phyloP scores from a whole-genome alignment of 2,329 filamentous ascomycete genomes.

The Ascochyta rabiei region DNA sequence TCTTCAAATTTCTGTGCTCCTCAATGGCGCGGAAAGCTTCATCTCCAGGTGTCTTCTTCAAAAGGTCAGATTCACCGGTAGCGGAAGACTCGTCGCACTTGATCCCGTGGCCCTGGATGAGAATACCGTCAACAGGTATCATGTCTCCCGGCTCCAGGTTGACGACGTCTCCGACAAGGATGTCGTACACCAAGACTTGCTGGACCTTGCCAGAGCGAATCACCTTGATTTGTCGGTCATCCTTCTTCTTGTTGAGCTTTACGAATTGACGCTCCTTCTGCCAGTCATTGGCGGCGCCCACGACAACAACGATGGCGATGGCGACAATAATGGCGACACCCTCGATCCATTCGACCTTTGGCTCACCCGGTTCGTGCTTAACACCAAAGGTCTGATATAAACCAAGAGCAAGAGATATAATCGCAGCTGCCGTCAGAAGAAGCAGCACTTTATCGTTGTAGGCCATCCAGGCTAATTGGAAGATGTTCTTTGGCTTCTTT shows the following conservation, averaged over 20 bases:
- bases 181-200: constrained; percentile 68
- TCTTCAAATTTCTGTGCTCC: constrained; percentile 65
- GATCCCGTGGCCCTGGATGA: constrained; percentile 69
- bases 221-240: constrained; percentile 75
- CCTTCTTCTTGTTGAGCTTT: constrained; percentile 80
- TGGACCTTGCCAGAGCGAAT: constrained; percentile 74
- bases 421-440: constrained; percentile 62
- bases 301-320: constrained; percentile 75
- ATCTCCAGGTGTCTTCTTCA: constrained; percentile 69
- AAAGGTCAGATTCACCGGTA: constrained; percentile 74
- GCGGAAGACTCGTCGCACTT: constrained; percentile 77
- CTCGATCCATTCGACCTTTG: constrained; percentile 79
- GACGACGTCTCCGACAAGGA: constrained; percentile 74
- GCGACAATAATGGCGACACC: constrained; percentile 80
- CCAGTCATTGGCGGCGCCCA: constrained; percentile 81
- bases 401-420: constrained; percentile 75
- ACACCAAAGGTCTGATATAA: constrained; percentile 73
- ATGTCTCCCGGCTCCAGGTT: constrained; percentile 73
- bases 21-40: constrained; percentile 71
- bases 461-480: constrained; percentile 77
- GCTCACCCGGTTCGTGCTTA: constrained; percentile 56
- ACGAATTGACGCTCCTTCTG: constrained; percentile 83
- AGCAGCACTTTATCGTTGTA: constrained; percentile 79
- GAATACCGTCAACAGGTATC: constrained; percentile 72
- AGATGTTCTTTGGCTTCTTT: constrained; percentile 71